A percentile compares a stretch with the other conserved stretches of the same genome.
Conservation (phyloP, 2,329 filamentous ascomycete genomes). For the Penicillium verrucosum region DNA sequence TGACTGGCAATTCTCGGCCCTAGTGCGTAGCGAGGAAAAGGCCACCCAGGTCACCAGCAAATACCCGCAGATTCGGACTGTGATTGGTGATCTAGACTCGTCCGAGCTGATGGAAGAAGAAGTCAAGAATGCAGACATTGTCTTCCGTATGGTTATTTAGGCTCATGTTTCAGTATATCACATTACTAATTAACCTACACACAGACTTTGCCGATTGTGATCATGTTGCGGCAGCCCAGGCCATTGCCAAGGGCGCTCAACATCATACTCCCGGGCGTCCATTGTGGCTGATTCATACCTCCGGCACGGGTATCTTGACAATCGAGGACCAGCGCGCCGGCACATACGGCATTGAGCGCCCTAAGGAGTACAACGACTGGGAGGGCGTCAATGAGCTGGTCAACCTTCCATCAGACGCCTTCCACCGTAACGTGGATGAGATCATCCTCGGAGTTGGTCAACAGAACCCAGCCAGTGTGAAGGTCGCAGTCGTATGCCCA, state of each 20-base stretch:
- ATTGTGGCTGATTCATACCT: constrained; percentile 45
- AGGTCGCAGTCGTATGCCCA: constrained; percentile 41
- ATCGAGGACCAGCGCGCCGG: constrained; percentile 41
- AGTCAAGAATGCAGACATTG: constrained; percentile 47
- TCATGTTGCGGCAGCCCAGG: constrained; percentile 41
- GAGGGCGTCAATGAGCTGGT: constrained; percentile 43
- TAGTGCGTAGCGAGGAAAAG: constrained; percentile 46
- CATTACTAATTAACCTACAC: neutral
- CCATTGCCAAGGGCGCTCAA: constrained; percentile 41
- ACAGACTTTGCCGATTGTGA: constrained; percentile 44
- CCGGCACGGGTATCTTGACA: constrained; percentile 44
- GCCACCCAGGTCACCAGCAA: constrained; percentile 38
- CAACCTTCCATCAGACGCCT: constrained; percentile 41
- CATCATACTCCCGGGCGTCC: constrained; percentile 36
- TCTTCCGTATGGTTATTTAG: constrained; percentile 39
- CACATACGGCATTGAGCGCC: constrained; percentile 40
- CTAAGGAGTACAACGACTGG: constrained; percentile 48
- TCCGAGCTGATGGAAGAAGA: constrained; percentile 41
- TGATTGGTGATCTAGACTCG: constrained; percentile 45
- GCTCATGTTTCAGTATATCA: neutral
- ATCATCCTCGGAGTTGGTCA: constrained; percentile 34
- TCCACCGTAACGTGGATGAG: constrained; percentile 43
- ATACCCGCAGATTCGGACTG: constrained; percentile 43
- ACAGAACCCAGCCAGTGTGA: constrained; percentile 28
- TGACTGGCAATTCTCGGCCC: constrained; percentile 45